Percentiles rank a stretch among this genome's conserved stretches.
These are phyloP conservation scores for Ascosphaera acerosa DNA, from an alignment of 2,329 filamentous ascomycete species.

Conservation along the genomic window DNA sequence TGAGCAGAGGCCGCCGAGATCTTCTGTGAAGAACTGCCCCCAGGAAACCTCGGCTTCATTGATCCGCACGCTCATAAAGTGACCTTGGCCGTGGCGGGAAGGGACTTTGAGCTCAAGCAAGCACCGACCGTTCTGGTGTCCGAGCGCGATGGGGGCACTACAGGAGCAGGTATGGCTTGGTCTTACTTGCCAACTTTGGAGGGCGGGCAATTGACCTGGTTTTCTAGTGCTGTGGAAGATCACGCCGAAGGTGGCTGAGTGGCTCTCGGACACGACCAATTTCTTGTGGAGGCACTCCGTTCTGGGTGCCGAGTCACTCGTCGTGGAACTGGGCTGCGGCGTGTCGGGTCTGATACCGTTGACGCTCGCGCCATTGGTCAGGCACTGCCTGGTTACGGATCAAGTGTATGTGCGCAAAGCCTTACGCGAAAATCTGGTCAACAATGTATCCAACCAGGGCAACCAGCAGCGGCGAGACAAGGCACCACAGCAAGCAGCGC, in stretches of 20 bases:
- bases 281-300: constrained; percentile 32
- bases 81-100: constrained; percentile 39
- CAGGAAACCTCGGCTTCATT: constrained; percentile 62
- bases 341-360: constrained; percentile 59
- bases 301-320: constrained; percentile 28
- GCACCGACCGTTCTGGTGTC: constrained; percentile 64
- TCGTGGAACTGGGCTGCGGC: constrained; percentile 73
- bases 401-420: constrained; percentile 61
- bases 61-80: constrained; percentile 41
- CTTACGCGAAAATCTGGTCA: constrained; percentile 47
- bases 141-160: constrained; percentile 44
- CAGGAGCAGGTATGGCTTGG: constrained; percentile 33
- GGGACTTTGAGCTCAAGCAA: constrained; percentile 54
- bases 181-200: too few species aligned
- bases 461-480: background rate
- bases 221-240: constrained; percentile 69
- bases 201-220: too few species aligned
- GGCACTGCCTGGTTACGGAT: constrained; percentile 56
- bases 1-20: constrained; percentile 14
- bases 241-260: constrained; percentile 56
- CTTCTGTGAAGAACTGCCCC: constrained; percentile 51
- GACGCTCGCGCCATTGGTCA: constrained; percentile 34
- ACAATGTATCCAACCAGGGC: constrained; percentile 8
- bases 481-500: too few species aligned
- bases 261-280: constrained; percentile 41